Evolutionary conservation across 1,139 yeast genomes (phyloP).

Genomic region (Geotrichum reessii): DNA sequence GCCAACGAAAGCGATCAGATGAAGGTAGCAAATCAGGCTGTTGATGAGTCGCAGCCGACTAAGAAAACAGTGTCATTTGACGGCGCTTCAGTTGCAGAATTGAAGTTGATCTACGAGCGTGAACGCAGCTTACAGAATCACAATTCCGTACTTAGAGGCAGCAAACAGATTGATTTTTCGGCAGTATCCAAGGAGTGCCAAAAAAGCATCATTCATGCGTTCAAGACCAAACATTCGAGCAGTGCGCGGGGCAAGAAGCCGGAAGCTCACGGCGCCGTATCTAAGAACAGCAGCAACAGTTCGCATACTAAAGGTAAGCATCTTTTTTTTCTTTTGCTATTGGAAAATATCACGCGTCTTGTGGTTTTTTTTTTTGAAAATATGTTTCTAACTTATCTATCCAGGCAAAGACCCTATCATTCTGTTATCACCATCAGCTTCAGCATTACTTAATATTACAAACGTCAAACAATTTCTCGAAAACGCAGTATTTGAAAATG

Average conservation of each 20-base stretch:
- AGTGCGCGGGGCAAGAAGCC: conserved; percentile 2
- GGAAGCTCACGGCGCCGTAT: conserved; percentile 1
- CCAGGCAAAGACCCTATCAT: conserved; percentile 76
- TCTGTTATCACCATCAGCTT: conserved; percentile 88
- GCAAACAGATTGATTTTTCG: conserved; percentile 42
- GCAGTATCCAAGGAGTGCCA: conserved; percentile 17
- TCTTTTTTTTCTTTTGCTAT: too few relatives aligned
- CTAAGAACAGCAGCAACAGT: not conserved
- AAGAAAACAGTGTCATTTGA: not conserved
- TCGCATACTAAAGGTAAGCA: not conserved
- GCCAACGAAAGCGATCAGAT: conserved; percentile 4
- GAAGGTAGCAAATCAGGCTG: conserved; percentile 28
- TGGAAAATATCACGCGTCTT: too few relatives aligned
- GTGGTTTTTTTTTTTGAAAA: conserved; percentile 1
- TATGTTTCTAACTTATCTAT: not conserved
- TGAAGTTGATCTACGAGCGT: conserved; percentile 48
- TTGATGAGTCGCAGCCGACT: conserved; percentile 20
- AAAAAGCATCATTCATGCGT: conserved; percentile 13
- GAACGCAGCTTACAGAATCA: conserved; percentile 74
- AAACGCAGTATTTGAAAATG: conserved; percentile 63
- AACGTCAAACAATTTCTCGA: conserved; percentile 81
- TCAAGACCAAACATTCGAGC: conserved; percentile 8
- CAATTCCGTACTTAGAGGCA: conserved; percentile 73
- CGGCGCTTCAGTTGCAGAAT: conserved; percentile 41
- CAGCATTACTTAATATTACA: conserved; percentile 73